Evolutionary conservation across 1,284 basidiomycete species (phyloP), one percentile per base, ranked within the genome.

Genomic region (Microstroma glucosiphilum): DNA sequence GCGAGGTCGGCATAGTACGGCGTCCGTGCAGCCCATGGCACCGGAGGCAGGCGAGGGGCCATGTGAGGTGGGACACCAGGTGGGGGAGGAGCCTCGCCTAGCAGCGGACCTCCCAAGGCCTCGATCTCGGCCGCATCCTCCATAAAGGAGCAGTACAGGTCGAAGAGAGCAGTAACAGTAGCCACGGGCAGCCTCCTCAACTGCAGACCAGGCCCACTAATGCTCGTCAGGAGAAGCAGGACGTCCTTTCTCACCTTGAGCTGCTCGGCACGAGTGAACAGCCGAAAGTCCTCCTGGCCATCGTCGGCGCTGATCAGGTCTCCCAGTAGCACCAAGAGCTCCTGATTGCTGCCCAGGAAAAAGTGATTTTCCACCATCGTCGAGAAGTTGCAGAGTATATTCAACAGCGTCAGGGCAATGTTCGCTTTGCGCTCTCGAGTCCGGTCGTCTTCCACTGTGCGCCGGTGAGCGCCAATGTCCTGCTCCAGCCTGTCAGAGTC

Each of bases 321-420:
- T 54, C 51, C 51, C 17, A 93, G 75, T 54, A 89, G 76, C 66
- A 86, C 84, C 49, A 92, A 80, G 15, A 90, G 79, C 55, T 86
- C 83, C 6, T 85, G 83, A 62, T 89, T 86, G 25, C 82, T 83
- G 2, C 87, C 85, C 77, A 96, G 83, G 73, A 85, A 86, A 37
- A 82, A 81, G 61, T 84, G 81, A 73, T 96, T 96, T 63, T 92
- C 89, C 3, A 82, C 82, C 65, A 88, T 82, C 60, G 86, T 82
- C 7, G 90, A 86, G 66, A 96, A 84, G 80, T 96, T 96, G 57
- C 91, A 89, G 58, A 97, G 81, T 69, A 97, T 87, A 75, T 90
- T 92, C 56, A 88, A 79, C 49, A 89, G 83, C 1, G 87, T 82
- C 37, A 92, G 83, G 49, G 93, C 83, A 57, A 87, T 80, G 63